Conservation (phyloP, 2,329 filamentous ascomycete genomes). For the Colletotrichum sublineola region DNA sequence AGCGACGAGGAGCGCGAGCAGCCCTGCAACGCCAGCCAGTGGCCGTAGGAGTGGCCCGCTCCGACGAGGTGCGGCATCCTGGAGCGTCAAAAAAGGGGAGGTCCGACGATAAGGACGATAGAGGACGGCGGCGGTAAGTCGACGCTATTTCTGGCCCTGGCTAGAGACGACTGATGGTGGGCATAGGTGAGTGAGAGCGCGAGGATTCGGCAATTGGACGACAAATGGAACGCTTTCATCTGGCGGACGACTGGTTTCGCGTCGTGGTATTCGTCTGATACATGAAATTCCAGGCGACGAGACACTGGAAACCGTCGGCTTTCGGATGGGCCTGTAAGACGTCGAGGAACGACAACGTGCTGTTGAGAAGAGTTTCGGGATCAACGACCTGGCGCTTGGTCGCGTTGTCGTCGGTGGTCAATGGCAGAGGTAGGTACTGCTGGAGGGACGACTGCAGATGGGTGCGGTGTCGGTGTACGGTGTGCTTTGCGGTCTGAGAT, state of each 20-base stretch:
- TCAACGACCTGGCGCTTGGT: slow-evolving; percentile 35
- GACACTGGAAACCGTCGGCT: slow-evolving; percentile 23
- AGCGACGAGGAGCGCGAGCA: slow-evolving; percentile 12
- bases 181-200: background rate
- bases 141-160: slow-evolving; percentile 15
- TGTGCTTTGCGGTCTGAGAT: slow-evolving; percentile 30
- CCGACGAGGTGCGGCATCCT: slow-evolving; percentile 26
- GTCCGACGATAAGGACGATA: slow-evolving; percentile 24
- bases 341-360: slow-evolving; percentile 32
- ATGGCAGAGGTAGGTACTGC: slow-evolving; percentile 8
- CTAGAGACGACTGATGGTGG: background rate
- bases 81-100: slow-evolving; percentile 22
- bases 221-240: background rate
- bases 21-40: slow-evolving; percentile 23
- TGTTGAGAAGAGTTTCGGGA: slow-evolving; percentile 31
- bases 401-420: slow-evolving; percentile 6
- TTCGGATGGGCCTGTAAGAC: slow-evolving; percentile 34
- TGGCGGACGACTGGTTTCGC: slow-evolving; percentile 11
- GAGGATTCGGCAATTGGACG: slow-evolving; percentile 15
- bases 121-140: background rate
- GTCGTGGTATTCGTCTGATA: slow-evolving; percentile 24
- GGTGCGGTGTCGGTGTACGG: slow-evolving; percentile 2
- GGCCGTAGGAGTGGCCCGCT: slow-evolving; percentile 32
- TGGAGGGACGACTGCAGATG: slow-evolving; percentile 17
- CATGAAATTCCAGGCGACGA: slow-evolving; percentile 31